Evolutionary conservation across 2,329 filamentous ascomycete genomes (phyloP).

Genomic region (Dactylellina sp.): DNA sequence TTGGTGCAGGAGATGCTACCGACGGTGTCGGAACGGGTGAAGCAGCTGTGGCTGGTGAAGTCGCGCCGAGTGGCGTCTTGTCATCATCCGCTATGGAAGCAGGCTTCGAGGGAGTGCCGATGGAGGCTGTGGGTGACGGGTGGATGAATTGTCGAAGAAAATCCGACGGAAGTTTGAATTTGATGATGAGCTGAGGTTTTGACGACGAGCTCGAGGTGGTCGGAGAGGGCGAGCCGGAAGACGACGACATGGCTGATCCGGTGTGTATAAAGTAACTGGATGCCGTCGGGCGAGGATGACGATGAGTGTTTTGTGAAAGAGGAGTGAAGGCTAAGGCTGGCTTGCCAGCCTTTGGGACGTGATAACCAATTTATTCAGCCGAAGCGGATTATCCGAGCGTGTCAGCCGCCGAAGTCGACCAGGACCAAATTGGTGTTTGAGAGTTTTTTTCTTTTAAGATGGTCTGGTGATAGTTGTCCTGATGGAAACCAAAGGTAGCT

Average conservation of each 20-base stretch:
- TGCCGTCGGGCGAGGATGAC: slow-evolving; percentile 1
- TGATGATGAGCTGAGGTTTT: slow-evolving; percentile 66
- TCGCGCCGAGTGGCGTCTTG: slow-evolving; percentile 65
- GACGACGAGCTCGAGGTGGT: slow-evolving; percentile 59
- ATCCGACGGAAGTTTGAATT: slow-evolving; percentile 68
- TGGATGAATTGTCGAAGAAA: slow-evolving; percentile 67
- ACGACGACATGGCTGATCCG: slow-evolving; percentile 41
- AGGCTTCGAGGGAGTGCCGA: slow-evolving; percentile 65
- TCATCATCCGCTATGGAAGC: slow-evolving; percentile 63
- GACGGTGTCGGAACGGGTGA: slow-evolving; percentile 62
- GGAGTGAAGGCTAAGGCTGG: slow-evolving; percentile 33
- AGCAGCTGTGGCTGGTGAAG: slow-evolving; percentile 63
- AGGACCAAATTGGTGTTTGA: not conserved
- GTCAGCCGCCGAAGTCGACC: slow-evolving; percentile 45
- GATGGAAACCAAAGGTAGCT: slow-evolving; percentile 30
- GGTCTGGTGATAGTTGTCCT: slow-evolving; percentile 26
- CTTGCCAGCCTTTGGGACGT: slow-evolving; percentile 42
- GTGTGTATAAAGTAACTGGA: slow-evolving; percentile 13
- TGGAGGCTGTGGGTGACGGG: slow-evolving; percentile 62
- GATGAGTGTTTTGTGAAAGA: not conserved
- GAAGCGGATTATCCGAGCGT: slow-evolving; percentile 20
- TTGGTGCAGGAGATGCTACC: slow-evolving; percentile 49
- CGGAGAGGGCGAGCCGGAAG: slow-evolving; percentile 38
- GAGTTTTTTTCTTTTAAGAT: slow-evolving; percentile 25
- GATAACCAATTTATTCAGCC: slow-evolving; percentile 42